Percentiles rank a stretch among this genome's conserved stretches.
Evolutionary conservation across 148 eudicot species (phyloP).

Genomic region (Pouteria glomerata): DNA sequence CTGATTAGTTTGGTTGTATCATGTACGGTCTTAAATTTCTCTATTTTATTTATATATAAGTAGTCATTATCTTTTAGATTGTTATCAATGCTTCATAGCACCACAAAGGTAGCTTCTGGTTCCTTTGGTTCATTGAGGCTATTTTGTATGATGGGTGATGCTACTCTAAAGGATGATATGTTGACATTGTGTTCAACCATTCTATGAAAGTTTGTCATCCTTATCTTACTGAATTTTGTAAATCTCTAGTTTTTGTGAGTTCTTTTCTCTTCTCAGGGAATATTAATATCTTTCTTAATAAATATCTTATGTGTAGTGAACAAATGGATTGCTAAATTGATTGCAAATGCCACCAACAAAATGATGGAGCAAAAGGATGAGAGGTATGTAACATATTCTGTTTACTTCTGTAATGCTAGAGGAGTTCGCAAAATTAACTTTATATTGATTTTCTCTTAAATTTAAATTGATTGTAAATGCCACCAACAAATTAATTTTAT

Average conservation of each 20-base stretch:
- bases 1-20: neutral
- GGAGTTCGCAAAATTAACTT: neutral
- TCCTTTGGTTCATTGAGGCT: neutral
- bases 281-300: neutral
- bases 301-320: constrained; percentile 46
- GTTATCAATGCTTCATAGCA: neutral
- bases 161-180: neutral
- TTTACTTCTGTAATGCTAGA: neutral
- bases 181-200: neutral
- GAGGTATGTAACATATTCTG: constrained; percentile 37
- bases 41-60: neutral
- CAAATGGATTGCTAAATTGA: constrained; percentile 81
- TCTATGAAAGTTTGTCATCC: neutral
- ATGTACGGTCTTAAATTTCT: neutral
- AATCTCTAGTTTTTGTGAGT: neutral
- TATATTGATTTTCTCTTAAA: neutral
- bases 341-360: constrained; percentile 77
- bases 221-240: neutral
- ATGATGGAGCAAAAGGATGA: constrained; percentile 99
- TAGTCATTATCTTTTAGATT: neutral
- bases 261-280: neutral
- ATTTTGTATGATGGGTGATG: neutral
- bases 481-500: too few species aligned
- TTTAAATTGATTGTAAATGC: neutral
- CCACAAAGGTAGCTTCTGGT: neutral